phyloP scores from a whole-genome alignment of 1,284 basidiomycete species.

The Boletus holoroseus region DNA sequence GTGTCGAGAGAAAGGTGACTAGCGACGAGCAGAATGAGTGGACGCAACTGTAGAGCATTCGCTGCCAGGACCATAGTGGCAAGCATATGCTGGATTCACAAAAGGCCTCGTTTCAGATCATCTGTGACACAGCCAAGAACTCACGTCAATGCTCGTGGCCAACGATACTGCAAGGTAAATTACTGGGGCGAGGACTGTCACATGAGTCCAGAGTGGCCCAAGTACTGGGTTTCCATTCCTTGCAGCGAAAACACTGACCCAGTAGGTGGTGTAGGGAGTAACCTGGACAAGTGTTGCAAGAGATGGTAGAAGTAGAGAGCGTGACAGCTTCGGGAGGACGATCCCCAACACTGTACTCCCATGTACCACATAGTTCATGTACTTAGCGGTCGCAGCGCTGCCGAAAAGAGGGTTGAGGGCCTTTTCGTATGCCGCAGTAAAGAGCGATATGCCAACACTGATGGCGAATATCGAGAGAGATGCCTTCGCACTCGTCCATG shows the following conservation, averaged over 20 bases:
- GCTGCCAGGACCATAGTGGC: slow-evolving; percentile 17
- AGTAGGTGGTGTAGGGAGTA: slow-evolving; percentile 60
- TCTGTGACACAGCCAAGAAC: slow-evolving; percentile 19
- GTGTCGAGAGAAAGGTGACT: slow-evolving; percentile 20
- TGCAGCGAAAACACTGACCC: slow-evolving; percentile 53
- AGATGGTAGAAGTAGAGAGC: slow-evolving; percentile 33
- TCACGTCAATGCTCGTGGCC: slow-evolving; percentile 41
- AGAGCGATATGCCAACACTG: slow-evolving; percentile 36
- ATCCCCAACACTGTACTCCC: slow-evolving; percentile 34
- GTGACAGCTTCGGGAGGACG: slow-evolving; percentile 34
- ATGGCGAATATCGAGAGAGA: slow-evolving; percentile 32
- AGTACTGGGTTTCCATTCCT: slow-evolving; percentile 46
- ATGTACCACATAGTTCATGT: slow-evolving; percentile 39
- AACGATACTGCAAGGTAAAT: slow-evolving; percentile 40
- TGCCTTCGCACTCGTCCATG: slow-evolving; percentile 15
- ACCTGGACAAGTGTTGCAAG: slow-evolving; percentile 45
- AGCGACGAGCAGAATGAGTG: slow-evolving; percentile 18
- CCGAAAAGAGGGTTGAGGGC: slow-evolving; percentile 45
- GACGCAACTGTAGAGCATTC: slow-evolving; percentile 27
- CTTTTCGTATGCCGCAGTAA: slow-evolving; percentile 39
- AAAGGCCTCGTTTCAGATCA: slow-evolving; percentile 1
- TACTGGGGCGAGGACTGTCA: slow-evolving; percentile 50
- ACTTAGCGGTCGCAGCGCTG: slow-evolving; percentile 32
- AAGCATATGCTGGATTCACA: slow-evolving; percentile 15
- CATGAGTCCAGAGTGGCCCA: slow-evolving; percentile 57